Conservation (phyloP, 2,329 filamentous ascomycete species). For the Colletotrichum cereale region DNA sequence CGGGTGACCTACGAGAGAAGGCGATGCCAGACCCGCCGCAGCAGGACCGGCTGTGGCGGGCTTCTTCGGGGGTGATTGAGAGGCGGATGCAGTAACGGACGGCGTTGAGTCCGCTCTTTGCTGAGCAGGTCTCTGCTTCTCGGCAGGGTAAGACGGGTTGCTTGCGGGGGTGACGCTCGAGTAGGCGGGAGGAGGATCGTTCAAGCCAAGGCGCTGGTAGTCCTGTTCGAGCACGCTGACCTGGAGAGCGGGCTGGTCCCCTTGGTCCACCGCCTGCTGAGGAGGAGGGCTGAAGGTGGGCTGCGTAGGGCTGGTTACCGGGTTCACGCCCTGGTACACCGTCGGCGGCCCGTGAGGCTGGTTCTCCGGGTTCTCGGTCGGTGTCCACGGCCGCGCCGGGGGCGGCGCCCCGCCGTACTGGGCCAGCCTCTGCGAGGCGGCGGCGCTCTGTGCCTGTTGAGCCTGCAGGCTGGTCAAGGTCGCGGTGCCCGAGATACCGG, state of each 20-base stretch:
- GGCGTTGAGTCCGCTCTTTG: constrained; percentile 45
- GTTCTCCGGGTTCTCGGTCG: constrained; percentile 88
- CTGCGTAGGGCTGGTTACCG: constrained; percentile 70
- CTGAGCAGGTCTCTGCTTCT: constrained; percentile 74
- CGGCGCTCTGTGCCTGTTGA: constrained; percentile 76
- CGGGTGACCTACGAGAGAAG: constrained; percentile 76
- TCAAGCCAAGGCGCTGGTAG: constrained; percentile 83
- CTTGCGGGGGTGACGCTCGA: constrained; percentile 75
- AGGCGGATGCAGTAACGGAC: constrained; percentile 46
- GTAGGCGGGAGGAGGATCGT: constrained; percentile 95
- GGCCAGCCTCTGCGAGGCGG: constrained; percentile 82
- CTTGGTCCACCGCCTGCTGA: constrained; percentile 52
- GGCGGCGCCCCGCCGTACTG: constrained; percentile 74
- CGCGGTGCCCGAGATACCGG: constrained; percentile 87
- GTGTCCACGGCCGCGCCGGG: constrained; percentile 85
- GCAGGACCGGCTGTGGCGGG: constrained; percentile 45
- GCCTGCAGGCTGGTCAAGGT: constrained; percentile 80
- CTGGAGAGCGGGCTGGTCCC: constrained; percentile 58
- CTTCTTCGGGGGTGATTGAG: constrained; percentile 49
- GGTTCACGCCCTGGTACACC: constrained; percentile 88
- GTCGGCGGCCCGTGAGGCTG: constrained; percentile 91
- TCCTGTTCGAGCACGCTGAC: constrained; percentile 86
- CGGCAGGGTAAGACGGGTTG: constrained; percentile 77
- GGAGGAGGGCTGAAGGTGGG: constrained; percentile 58
- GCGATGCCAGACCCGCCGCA: constrained; percentile 55